A percentile compares a stretch with the other conserved stretches of the same genome.
Conservation (phyloP, 345 rosid genomes). For the Stellera chamaejasme region DNA sequence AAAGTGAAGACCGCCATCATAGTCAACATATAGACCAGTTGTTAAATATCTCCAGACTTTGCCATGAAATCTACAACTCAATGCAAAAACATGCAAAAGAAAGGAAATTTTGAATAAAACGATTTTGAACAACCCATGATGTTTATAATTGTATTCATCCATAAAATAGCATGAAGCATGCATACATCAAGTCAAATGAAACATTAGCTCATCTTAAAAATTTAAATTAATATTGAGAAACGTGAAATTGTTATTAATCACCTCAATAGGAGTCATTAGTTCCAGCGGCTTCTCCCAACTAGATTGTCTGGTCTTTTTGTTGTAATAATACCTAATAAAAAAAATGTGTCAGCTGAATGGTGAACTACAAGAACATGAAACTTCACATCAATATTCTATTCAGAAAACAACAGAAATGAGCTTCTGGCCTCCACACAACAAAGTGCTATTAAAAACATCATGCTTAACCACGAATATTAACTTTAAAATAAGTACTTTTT, state of each 20-base stretch:
- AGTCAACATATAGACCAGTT: conserved; percentile 33
- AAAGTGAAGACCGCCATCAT: conserved; percentile 43
- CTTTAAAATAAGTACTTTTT: too few relatives aligned
- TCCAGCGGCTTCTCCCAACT: conserved; percentile 98
- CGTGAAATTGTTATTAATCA: conserved; percentile 19
- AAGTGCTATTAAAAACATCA: too few relatives aligned
- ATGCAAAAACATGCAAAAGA: conserved; percentile 36
- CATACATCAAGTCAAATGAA: conserved; percentile 11
- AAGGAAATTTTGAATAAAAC: conserved; percentile 26
- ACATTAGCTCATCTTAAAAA: conserved; percentile 2
- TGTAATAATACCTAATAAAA: conserved; percentile 76
- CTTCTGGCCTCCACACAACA: neutral
- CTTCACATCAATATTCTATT: neutral
- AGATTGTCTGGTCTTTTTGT: conserved; percentile 88
- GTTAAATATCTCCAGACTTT: conserved; percentile 38
- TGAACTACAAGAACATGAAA: neutral
- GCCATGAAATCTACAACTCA: conserved; percentile 43
- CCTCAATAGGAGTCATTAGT: conserved; percentile 97
- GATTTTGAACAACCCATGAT: conserved; percentile 18
- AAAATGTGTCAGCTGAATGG: conserved; percentile 5
- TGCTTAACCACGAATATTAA: too few relatives aligned
- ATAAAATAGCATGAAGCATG: conserved; percentile 9
- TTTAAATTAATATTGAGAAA: conserved; percentile 6
- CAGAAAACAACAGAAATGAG: neutral
- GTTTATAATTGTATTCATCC: conserved; percentile 23